Conservation (phyloP, 2,329 filamentous ascomycete genomes). For the Hirsutella minnesotensis region DNA sequence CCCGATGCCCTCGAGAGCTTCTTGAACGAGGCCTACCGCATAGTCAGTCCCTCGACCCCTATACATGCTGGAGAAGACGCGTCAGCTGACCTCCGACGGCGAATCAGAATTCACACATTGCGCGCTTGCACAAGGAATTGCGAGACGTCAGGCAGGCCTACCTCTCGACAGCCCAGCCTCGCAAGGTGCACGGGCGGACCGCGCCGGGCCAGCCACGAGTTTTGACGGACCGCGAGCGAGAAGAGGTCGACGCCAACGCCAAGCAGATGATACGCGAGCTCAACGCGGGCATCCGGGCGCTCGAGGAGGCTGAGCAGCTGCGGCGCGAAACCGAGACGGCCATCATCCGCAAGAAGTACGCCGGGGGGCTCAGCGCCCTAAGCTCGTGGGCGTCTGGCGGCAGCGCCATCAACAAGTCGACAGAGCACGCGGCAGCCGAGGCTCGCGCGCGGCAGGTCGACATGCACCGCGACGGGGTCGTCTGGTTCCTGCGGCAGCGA, state of each 20-base stretch:
- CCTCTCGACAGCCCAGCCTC: slow-evolving; percentile 65
- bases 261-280: slow-evolving; percentile 78
- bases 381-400: slow-evolving; percentile 55
- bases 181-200: slow-evolving; percentile 37
- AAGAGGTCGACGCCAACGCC: slow-evolving; percentile 77
- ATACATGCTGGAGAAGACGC: no score
- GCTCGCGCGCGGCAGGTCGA: slow-evolving; percentile 53
- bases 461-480: slow-evolving; percentile 66
- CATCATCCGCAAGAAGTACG: slow-evolving; percentile 60
- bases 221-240: slow-evolving; percentile 71
- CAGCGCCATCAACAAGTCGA: slow-evolving; percentile 32
- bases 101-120: slow-evolving; percentile 69
- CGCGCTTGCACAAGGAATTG: slow-evolving; percentile 68
- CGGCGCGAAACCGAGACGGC: slow-evolving; percentile 64
- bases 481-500: slow-evolving; percentile 69
- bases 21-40: slow-evolving; percentile 85
- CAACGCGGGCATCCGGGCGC: slow-evolving; percentile 65
- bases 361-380: slow-evolving; percentile 50
- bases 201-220: slow-evolving; percentile 35
- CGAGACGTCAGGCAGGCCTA: slow-evolving; percentile 79
- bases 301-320: slow-evolving; percentile 72
- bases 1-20: slow-evolving; percentile 63
- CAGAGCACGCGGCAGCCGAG: slow-evolving; percentile 63
- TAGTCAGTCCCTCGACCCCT: slow-evolving; percentile 43
- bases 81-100: not conserved